phyloP scores from a whole-genome alignment of 2,329 filamentous ascomycete genomes.

The Fusarium fujikuroi region DNA sequence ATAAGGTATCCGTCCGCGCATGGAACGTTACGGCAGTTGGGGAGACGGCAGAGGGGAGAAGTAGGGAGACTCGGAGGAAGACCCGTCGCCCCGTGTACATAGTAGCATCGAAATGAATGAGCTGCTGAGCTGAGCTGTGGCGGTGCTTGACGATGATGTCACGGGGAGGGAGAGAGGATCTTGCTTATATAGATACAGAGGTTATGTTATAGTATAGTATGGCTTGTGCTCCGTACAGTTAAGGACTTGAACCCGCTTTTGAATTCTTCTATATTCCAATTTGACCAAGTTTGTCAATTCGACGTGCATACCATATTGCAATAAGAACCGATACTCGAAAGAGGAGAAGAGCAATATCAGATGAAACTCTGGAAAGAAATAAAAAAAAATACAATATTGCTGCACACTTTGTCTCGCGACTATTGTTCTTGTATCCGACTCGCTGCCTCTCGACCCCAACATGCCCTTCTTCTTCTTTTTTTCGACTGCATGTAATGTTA shows the following conservation, averaged over 20 bases:
- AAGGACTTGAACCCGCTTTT: background rate
- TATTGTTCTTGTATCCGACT: background rate
- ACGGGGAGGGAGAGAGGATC: background rate
- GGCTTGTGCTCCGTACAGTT: background rate
- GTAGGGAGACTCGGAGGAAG: background rate
- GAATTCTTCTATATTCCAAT: background rate
- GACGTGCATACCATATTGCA: background rate
- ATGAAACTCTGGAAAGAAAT: background rate
- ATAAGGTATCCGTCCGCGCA: background rate
- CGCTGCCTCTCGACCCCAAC: background rate
- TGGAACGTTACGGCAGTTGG: background rate
- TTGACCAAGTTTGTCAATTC: background rate
- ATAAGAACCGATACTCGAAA: background rate
- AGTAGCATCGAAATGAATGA: background rate
- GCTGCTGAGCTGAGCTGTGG: background rate
- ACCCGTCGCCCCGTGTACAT: slow-evolving; percentile 6
- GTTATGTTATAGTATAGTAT: background rate
- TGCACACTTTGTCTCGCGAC: slow-evolving; percentile 12
- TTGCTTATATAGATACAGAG: background rate
- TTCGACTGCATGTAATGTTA: background rate
- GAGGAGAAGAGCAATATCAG: background rate
- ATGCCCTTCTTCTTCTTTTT: background rate
- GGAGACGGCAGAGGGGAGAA: slow-evolving; percentile 1
- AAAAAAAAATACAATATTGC: background rate
- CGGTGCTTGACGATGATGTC: background rate